Conservation (phyloP, 129 eudicot genomes). For the Saussurea involucrata region DNA sequence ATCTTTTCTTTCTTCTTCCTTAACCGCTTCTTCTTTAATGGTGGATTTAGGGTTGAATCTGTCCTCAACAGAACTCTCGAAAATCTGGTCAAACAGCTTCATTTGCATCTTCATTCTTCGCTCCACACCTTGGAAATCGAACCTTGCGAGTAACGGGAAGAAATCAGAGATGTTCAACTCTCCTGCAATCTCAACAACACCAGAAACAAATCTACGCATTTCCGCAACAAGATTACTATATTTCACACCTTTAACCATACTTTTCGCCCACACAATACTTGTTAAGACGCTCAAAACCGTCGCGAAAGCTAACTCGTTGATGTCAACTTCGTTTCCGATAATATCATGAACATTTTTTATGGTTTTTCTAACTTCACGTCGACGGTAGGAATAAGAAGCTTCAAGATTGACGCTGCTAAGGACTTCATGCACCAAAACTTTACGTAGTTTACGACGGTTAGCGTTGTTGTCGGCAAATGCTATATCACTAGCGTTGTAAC, state of each 20-base stretch:
- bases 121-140: slow-evolving; percentile 37
- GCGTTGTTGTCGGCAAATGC: slow-evolving; percentile 11
- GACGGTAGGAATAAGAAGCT: slow-evolving; percentile 5
- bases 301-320: slow-evolving; percentile 13
- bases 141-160: slow-evolving; percentile 28
- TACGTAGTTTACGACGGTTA: slow-evolving; percentile 19
- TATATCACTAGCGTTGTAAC: slow-evolving; percentile 19
- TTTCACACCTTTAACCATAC: not conserved
- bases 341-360: not conserved
- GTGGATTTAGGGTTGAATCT: not conserved
- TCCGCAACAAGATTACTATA: slow-evolving; percentile 4
- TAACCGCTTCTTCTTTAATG: not conserved
- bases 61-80: slow-evolving; percentile 26
- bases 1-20: slow-evolving; percentile 22
- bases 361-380: slow-evolving; percentile 17
- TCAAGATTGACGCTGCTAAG: slow-evolving; percentile 22
- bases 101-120: slow-evolving; percentile 14
- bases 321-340: not conserved
- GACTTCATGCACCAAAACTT: slow-evolving; percentile 25
- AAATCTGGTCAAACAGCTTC: slow-evolving; percentile 14
- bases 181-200: slow-evolving; percentile 20
- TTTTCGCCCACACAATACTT: slow-evolving; percentile 18
- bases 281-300: slow-evolving; percentile 12
- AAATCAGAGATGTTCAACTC: slow-evolving; percentile 36
- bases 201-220: slow-evolving; percentile 19